Conservation (phyloP, 2,329 filamentous ascomycete genomes). For the Cladosporium phlei region DNA sequence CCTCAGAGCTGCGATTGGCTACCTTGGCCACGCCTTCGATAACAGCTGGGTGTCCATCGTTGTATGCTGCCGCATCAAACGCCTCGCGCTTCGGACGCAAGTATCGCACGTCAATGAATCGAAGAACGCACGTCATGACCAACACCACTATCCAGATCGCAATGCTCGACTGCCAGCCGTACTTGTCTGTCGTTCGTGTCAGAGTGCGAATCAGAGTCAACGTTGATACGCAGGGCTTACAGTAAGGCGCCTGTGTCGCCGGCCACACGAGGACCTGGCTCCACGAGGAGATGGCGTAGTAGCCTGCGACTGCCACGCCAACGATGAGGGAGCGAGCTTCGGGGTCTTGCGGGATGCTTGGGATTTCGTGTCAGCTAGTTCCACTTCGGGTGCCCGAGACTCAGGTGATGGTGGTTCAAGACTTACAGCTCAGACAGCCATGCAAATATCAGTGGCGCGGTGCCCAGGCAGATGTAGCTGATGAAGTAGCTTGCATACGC, state of each 20-base stretch:
- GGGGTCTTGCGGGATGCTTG: conserved; percentile 44
- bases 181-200: conserved; percentile 30
- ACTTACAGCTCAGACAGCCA: conserved; percentile 47
- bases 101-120: conserved; percentile 43
- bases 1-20: not conserved
- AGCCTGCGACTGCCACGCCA: conserved; percentile 46
- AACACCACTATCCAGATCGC: conserved; percentile 44
- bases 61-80: conserved; percentile 18
- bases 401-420: not conserved
- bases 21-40: conserved; percentile 1
- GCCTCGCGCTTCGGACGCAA: conserved; percentile 27
- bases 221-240: conserved; percentile 12
- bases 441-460: conserved; percentile 49
- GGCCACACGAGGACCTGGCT: conserved; percentile 51
- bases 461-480: conserved; percentile 45
- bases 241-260: conserved; percentile 47
- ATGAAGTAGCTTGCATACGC: conserved; percentile 53
- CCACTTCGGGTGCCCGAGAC: not conserved
- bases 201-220: not conserved
- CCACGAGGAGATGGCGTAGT: conserved; percentile 50
- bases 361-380: not conserved
- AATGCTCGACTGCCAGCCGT: conserved; percentile 47
- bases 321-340: conserved; percentile 48
- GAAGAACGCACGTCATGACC: conserved; percentile 41
- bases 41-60: conserved; percentile 1